These are phyloP conservation scores for Colletotrichum liriopes DNA, from an alignment of 2,329 filamentous ascomycete species.

Conservation along the genomic window DNA sequence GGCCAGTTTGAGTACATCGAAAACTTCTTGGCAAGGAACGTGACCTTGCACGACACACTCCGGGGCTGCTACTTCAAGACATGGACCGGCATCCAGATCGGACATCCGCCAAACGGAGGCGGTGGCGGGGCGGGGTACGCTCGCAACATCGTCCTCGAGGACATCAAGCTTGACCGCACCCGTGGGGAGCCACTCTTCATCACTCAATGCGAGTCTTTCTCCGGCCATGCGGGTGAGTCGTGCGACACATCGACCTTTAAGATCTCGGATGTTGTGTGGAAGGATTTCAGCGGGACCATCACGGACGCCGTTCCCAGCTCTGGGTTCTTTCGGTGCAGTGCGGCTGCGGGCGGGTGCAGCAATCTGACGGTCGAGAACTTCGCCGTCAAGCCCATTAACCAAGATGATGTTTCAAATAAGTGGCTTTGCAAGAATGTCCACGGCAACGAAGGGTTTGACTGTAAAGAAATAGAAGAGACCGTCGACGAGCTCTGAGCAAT, in stretches of 20 bases:
- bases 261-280: constrained; percentile 50
- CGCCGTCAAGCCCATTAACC: constrained; percentile 42
- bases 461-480: constrained; percentile 36
- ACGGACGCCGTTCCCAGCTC: constrained; percentile 46
- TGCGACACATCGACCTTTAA: constrained; percentile 54
- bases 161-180: constrained; percentile 48
- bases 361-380: constrained; percentile 49
- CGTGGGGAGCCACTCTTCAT: constrained; percentile 52
- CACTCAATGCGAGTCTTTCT: constrained; percentile 56
- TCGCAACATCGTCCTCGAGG: constrained; percentile 51
- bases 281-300: constrained; percentile 50
- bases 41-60: constrained; percentile 61
- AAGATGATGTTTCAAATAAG: constrained; percentile 41
- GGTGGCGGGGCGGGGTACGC: constrained; percentile 67
- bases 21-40: constrained; percentile 63
- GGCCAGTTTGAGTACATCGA: constrained; percentile 64
- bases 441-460: constrained; percentile 46
- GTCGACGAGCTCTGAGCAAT: constrained; percentile 27
- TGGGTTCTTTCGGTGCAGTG: constrained; percentile 52
- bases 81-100: constrained; percentile 67
- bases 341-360: constrained; percentile 50
- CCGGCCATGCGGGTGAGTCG: constrained; percentile 52
- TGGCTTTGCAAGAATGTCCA: constrained; percentile 51
- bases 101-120: constrained; percentile 71
- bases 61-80: constrained; percentile 72